A percentile compares a stretch with the other conserved stretches of the same genome.
These are phyloP conservation scores for Vigna mungo DNA, from an alignment of 306 rosid species.

Conservation along the genomic window DNA sequence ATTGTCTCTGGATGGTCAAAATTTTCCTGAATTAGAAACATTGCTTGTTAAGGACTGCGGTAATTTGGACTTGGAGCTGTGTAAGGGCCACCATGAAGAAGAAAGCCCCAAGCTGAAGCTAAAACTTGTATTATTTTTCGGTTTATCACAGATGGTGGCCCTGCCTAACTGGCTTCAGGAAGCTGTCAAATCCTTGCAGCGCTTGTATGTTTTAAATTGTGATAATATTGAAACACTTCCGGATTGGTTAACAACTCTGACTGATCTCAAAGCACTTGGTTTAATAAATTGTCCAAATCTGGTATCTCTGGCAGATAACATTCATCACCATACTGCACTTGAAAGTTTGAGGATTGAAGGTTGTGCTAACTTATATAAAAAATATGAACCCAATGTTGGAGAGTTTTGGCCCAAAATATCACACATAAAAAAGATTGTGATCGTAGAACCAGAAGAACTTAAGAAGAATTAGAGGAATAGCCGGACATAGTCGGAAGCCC, in stretches of 20 bases:
- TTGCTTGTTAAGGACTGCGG: accelerated
- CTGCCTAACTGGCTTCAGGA: neutral
- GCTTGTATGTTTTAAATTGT: neutral
- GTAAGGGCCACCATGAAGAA: neutral
- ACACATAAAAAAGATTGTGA: too few relatives aligned
- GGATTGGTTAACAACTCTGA: neutral
- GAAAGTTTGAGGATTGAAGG: too few relatives aligned
- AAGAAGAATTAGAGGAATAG: too few relatives aligned
- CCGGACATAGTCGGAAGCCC: too few relatives aligned
- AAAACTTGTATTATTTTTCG: neutral
- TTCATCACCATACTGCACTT: too few relatives aligned
- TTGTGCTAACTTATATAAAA: too few relatives aligned
- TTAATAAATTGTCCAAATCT: neutral
- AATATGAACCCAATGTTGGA: too few relatives aligned
- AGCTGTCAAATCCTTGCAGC: neutral
- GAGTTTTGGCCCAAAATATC: too few relatives aligned
- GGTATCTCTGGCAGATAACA: too few relatives aligned
- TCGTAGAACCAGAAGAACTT: too few relatives aligned
- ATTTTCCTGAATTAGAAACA: neutral
- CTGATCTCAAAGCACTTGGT: accelerated
- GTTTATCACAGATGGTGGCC: neutral
- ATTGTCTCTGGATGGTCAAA: neutral
- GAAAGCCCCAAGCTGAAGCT: neutral
- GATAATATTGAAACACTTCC: neutral
- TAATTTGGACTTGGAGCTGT: neutral